These are phyloP conservation scores for Waltiozyma sp. DNA, from an alignment of 1,139 yeast species.

Conservation along the genomic window DNA sequence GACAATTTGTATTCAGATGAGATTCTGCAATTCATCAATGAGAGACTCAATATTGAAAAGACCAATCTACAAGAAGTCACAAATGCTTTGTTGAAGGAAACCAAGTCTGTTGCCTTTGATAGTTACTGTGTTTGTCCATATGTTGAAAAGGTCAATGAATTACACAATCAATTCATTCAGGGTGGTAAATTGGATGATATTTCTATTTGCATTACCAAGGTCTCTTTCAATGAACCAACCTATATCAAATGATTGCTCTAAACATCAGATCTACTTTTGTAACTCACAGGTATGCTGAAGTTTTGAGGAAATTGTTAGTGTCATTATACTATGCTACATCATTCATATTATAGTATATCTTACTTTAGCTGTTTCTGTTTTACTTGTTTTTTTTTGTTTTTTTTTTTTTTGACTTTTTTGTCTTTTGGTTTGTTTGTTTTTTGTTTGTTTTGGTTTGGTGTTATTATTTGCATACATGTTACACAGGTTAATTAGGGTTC, in stretches of 20 bases:
- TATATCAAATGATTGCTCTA: neutral
- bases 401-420: too few relatives aligned
- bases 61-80: slow-evolving; percentile 30
- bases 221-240: slow-evolving; percentile 14
- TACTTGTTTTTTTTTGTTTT: too few relatives aligned
- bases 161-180: slow-evolving; percentile 24
- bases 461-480: too few relatives aligned
- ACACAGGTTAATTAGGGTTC: too few relatives aligned
- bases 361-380: too few relatives aligned
- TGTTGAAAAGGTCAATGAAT: slow-evolving; percentile 37
- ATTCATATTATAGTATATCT: too few relatives aligned
- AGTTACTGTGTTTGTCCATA: slow-evolving; percentile 46
- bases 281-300: too few relatives aligned
- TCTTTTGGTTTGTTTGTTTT: too few relatives aligned
- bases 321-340: too few relatives aligned
- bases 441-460: too few relatives aligned
- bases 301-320: too few relatives aligned
- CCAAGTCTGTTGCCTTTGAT: slow-evolving; percentile 43
- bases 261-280: slow-evolving; percentile 8
- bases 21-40: slow-evolving; percentile 29
- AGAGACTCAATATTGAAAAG: slow-evolving; percentile 19
- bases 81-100: slow-evolving; percentile 29
- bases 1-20: slow-evolving; percentile 44
- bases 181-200: slow-evolving; percentile 52
- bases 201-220: slow-evolving; percentile 40